Conservation (phyloP, 139 green algal genomes). For the Closterium sp. region DNA sequence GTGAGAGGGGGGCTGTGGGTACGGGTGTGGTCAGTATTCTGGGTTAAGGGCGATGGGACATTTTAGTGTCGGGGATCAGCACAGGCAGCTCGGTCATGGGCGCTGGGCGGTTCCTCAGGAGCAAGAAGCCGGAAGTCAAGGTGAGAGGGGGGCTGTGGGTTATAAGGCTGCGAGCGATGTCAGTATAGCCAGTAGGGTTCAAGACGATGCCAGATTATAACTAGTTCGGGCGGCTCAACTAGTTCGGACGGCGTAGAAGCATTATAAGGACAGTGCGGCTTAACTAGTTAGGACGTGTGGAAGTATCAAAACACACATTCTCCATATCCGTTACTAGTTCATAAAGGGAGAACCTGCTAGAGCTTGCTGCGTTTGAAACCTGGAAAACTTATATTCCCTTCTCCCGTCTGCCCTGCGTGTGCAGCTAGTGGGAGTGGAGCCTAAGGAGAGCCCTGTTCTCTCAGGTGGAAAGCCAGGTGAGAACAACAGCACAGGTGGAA, state of each 20-base stretch:
- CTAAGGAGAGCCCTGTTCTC: slow-evolving; percentile 85
- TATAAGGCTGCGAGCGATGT: too few species aligned
- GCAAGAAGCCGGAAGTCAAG: slow-evolving; percentile 81
- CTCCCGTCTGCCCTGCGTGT: background rate
- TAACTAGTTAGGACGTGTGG: too few species aligned
- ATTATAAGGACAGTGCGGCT: too few species aligned
- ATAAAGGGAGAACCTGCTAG: too few species aligned
- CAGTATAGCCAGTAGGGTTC: slow-evolving; percentile 77
- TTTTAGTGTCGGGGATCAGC: slow-evolving; percentile 82
- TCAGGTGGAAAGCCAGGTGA: slow-evolving; percentile 75
- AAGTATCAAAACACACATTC: too few species aligned
- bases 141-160: slow-evolving; percentile 4
- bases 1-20: slow-evolving; percentile 2
- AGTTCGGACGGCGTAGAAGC: too few species aligned
- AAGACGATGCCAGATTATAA: slow-evolving; percentile 67
- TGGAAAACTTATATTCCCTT: too few species aligned
- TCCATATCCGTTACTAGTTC: too few species aligned
- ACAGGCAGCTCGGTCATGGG: slow-evolving; percentile 97
- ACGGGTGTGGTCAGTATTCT: slow-evolving; percentile 77
- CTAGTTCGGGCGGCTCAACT: too few species aligned
- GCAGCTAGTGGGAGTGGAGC: slow-evolving; percentile 89
- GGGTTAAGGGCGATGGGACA: slow-evolving; percentile 63
- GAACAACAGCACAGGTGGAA: too few species aligned
- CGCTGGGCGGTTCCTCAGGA: slow-evolving; percentile 82
- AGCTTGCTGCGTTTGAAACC: too few species aligned